Evolutionary conservation across 495 filamentous ascomycete genomes (phyloP).

Genomic region (Xylaria acuta): DNA sequence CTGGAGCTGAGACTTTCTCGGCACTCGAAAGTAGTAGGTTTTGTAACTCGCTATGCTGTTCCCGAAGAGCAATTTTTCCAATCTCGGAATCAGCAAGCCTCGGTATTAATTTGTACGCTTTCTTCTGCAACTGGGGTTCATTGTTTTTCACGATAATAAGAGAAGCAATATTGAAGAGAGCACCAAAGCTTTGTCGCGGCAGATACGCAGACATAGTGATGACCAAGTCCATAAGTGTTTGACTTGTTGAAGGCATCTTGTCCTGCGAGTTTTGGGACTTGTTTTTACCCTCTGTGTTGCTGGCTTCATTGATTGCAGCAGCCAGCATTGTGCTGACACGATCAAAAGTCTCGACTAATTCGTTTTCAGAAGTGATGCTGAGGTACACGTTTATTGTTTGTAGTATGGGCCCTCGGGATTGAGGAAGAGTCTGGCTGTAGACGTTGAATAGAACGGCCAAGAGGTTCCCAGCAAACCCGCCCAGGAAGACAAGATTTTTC

Average conservation of each 20-base stretch:
- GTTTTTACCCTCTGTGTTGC: conserved; percentile 64
- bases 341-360: conserved; percentile 84
- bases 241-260: conserved; percentile 87
- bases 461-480: conserved; percentile 80
- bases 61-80: conserved; percentile 72
- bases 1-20: conserved; percentile 82
- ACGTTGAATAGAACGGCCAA: conserved; percentile 97
- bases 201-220: conserved; percentile 95
- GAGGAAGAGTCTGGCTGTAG: conserved; percentile 92
- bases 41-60: conserved; percentile 78
- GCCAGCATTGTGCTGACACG: conserved; percentile 86
- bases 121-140: conserved; percentile 97
- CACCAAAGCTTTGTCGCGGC: conserved; percentile 77
- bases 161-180: conserved; percentile 82
- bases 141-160: conserved; percentile 75
- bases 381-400: conserved; percentile 93
- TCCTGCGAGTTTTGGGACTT: conserved; percentile 63
- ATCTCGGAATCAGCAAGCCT: conserved; percentile 79
- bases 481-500: conserved; percentile 79
- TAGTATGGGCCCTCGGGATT: conserved; percentile 86
- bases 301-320: conserved; percentile 68
- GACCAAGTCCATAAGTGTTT: conserved; percentile 94
- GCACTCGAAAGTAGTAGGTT: conserved; percentile 74
- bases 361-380: conserved; percentile 76
- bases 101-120: conserved; percentile 96